These are phyloP conservation scores for Boeremia lycopersici DNA, from an alignment of 2,329 filamentous ascomycete species.

Conservation along the genomic window DNA sequence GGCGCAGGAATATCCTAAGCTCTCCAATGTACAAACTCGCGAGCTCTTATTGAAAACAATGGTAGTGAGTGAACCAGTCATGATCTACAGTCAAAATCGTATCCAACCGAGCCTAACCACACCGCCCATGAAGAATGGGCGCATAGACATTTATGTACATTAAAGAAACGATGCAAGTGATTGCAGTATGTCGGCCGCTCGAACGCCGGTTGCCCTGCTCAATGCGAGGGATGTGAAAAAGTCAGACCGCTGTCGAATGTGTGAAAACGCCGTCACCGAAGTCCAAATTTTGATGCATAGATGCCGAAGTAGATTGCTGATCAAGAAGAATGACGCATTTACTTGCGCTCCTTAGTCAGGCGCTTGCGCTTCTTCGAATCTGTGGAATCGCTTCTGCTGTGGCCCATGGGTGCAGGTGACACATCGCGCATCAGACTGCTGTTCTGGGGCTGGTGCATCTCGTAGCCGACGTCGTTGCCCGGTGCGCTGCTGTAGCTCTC, in stretches of 20 bases:
- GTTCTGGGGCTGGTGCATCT: slow-evolving; percentile 45
- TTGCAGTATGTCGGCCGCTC: slow-evolving; percentile 12
- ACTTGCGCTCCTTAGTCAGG: slow-evolving; percentile 43
- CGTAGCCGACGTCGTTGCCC: slow-evolving; percentile 39
- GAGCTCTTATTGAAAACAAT: slow-evolving; percentile 5
- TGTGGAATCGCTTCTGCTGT: slow-evolving; percentile 38
- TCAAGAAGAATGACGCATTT: slow-evolving; percentile 15
- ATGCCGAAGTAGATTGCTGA: slow-evolving; percentile 5
- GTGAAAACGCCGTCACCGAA: slow-evolving; percentile 15
- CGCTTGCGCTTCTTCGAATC: slow-evolving; percentile 47
- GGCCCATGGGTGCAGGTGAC: slow-evolving; percentile 40
- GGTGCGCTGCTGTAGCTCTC: slow-evolving; percentile 49
- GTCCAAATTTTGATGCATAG: slow-evolving; percentile 16
- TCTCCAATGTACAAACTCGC: slow-evolving; percentile 12
- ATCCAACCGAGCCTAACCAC: slow-evolving; percentile 9
- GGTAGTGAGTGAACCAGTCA: slow-evolving; percentile 22
- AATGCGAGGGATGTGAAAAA: slow-evolving; percentile 15
- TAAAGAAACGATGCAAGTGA: slow-evolving; percentile 14
- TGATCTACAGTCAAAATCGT: slow-evolving; percentile 21
- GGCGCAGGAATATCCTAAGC: slow-evolving; percentile 7
- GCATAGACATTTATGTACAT: slow-evolving; percentile 22
- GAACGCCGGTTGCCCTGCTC: slow-evolving; percentile 18
- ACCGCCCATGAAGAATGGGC: background rate
- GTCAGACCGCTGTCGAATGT: slow-evolving; percentile 11
- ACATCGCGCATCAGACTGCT: slow-evolving; percentile 43